phyloP scores from a whole-genome alignment of 2,329 filamentous ascomycete species.

The Parafenestella ontariensis region DNA sequence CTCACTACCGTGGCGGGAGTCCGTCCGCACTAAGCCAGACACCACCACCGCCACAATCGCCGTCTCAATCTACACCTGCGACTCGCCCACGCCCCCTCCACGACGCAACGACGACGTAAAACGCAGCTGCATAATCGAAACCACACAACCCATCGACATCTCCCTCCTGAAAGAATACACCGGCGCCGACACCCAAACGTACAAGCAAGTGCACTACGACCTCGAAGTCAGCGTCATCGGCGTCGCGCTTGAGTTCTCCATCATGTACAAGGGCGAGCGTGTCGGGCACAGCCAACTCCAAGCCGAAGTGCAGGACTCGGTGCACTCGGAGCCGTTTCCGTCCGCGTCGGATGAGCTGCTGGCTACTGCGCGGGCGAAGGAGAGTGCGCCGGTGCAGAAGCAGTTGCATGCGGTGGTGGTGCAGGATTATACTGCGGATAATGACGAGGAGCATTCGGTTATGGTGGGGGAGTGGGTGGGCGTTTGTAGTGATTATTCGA shows the following conservation, averaged over 20 bases:
- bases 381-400: neutral
- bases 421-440: neutral
- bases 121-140: neutral
- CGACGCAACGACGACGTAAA: neutral
- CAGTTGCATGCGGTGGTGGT: neutral
- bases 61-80: conserved; percentile 3
- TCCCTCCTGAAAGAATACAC: neutral
- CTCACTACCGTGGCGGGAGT: neutral
- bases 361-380: neutral
- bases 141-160: conserved; percentile 1
- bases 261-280: conserved; percentile 9
- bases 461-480: neutral
- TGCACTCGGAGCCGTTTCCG: neutral
- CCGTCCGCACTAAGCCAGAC: neutral
- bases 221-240: conserved; percentile 19
- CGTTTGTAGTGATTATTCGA: neutral
- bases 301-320: neutral
- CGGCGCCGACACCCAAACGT: conserved; percentile 1
- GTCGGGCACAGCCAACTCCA: neutral
- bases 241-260: conserved; percentile 13
- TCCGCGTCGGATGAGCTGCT: neutral
- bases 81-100: neutral
- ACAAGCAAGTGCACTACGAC: conserved; percentile 8
- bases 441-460: neutral
- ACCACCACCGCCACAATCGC: neutral